phyloP scores from a whole-genome alignment of 306 rosid genomes.

The Cicer cuneatum region DNA sequence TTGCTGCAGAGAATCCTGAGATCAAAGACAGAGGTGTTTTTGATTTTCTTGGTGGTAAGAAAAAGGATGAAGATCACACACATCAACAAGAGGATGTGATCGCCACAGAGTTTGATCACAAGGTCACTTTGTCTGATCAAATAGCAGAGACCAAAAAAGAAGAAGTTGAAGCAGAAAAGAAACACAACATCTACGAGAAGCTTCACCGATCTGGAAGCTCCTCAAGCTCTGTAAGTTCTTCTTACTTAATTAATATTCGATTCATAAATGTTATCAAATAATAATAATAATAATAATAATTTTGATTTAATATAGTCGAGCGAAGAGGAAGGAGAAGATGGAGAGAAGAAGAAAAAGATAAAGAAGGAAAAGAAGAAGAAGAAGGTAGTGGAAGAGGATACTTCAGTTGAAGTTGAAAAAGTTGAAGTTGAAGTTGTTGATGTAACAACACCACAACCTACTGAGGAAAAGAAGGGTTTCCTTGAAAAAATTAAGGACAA shows the following conservation, averaged over 20 bases:
- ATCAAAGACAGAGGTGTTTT: slow-evolving; percentile 72
- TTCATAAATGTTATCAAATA: too few relatives aligned
- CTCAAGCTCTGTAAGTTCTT: slow-evolving; percentile 70
- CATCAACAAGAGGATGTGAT: slow-evolving; percentile 50
- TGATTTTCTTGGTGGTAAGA: slow-evolving; percentile 68
- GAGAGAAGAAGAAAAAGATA: slow-evolving; percentile 57
- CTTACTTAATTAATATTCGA: too few relatives aligned
- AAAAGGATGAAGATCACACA: slow-evolving; percentile 53
- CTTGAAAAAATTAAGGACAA: slow-evolving; percentile 82
- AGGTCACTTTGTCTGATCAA: slow-evolving; percentile 50
- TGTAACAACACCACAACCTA: not conserved
- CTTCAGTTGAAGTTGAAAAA: slow-evolving; percentile 60
- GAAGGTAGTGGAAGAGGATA: slow-evolving; percentile 49
- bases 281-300: too few relatives aligned
- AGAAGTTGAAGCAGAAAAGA: slow-evolving; percentile 48
- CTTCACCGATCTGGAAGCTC: slow-evolving; percentile 54
- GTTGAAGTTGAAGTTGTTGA: slow-evolving; percentile 57
- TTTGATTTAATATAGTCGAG: slow-evolving; percentile 61
- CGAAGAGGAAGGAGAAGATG: slow-evolving; percentile 74
- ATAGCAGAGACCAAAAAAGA: slow-evolving; percentile 4
- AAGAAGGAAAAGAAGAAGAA: slow-evolving; percentile 59
- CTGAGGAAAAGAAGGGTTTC: slow-evolving; percentile 83
- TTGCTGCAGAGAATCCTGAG: slow-evolving; percentile 47
- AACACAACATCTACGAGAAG: slow-evolving; percentile 52
- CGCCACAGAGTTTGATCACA: slow-evolving; percentile 46